These are phyloP conservation scores for Metschnikowia orientalis DNA, from an alignment of 805 yeast genomes.

Conservation along the genomic window DNA sequence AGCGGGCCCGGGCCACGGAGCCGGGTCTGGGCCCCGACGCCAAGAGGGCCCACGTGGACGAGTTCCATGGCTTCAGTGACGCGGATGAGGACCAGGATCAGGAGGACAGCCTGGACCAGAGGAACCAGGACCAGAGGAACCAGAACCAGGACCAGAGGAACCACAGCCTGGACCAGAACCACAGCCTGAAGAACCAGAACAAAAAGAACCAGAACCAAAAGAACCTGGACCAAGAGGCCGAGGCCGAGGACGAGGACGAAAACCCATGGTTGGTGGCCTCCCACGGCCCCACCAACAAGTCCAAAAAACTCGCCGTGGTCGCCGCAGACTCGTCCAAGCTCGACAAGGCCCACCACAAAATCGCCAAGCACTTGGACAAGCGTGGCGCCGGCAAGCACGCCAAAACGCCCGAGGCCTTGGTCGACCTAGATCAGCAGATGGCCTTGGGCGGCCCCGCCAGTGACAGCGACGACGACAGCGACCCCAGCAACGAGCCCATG, in stretches of 20 bases:
- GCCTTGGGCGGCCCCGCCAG: conserved; percentile 45
- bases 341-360: conserved; percentile 38
- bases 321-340: conserved; percentile 36
- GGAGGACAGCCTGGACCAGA: conserved; percentile 15
- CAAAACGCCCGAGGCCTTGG: conserved; percentile 35
- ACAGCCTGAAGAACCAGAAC: conserved; percentile 16
- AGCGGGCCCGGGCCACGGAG: conserved; percentile 1
- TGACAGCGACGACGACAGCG: conserved; percentile 27
- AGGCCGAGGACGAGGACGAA: conserved; percentile 14
- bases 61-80: conserved; percentile 14
- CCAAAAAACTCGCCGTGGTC: conserved; percentile 27
- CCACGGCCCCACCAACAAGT: conserved; percentile 21
- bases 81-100: conserved; percentile 9
- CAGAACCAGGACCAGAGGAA: conserved; percentile 17
- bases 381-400: conserved; percentile 29
- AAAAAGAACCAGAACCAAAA: conserved; percentile 23
- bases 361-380: conserved; percentile 32
- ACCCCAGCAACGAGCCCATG: conserved; percentile 41
- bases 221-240: conserved; percentile 17
- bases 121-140: conserved; percentile 17
- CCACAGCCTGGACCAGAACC: conserved; percentile 14
- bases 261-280: conserved; percentile 38
- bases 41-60: conserved; percentile 10
- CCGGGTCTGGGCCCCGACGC: conserved; percentile 5
- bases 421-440: conserved; percentile 53